Percentiles rank a stretch among this genome's conserved stretches.
Conservation (phyloP, 2,329 filamentous ascomycete species). For the Lachnellula suecica region DNA sequence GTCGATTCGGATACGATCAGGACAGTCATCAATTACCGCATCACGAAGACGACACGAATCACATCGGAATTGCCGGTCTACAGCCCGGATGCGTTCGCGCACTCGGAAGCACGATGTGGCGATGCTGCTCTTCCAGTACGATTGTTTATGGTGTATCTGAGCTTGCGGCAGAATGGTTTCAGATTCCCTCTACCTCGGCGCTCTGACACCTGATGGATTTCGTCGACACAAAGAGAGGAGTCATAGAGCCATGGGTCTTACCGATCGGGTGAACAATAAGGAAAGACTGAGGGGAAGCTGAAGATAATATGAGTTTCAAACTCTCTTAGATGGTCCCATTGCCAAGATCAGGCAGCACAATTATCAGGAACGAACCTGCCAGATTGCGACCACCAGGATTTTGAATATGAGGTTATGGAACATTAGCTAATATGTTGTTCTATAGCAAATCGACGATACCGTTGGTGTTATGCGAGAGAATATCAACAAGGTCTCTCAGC, state of each 20-base stretch:
- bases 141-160: constrained; percentile 6
- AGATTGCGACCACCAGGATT: neutral
- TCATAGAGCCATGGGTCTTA: neutral
- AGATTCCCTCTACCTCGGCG: constrained; percentile 3
- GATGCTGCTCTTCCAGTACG: neutral
- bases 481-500: constrained; percentile 93
- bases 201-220: neutral
- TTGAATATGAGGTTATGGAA: neutral
- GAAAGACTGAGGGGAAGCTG: neutral
- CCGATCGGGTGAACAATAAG: neutral
- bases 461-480: constrained; percentile 96
- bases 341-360: neutral
- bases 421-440: constrained; percentile 18
- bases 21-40: constrained; percentile 2
- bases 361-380: neutral
- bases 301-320: neutral
- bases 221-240: neutral
- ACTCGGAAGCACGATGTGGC: constrained; percentile 4
- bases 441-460: constrained; percentile 94
- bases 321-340: neutral
- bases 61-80: neutral
- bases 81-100: neutral
- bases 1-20: neutral
- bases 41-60: constrained; percentile 2
- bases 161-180: constrained; percentile 19